These are phyloP conservation scores for Geotrichum candidum DNA, from an alignment of 1,139 yeast genomes.

Conservation along the genomic window DNA sequence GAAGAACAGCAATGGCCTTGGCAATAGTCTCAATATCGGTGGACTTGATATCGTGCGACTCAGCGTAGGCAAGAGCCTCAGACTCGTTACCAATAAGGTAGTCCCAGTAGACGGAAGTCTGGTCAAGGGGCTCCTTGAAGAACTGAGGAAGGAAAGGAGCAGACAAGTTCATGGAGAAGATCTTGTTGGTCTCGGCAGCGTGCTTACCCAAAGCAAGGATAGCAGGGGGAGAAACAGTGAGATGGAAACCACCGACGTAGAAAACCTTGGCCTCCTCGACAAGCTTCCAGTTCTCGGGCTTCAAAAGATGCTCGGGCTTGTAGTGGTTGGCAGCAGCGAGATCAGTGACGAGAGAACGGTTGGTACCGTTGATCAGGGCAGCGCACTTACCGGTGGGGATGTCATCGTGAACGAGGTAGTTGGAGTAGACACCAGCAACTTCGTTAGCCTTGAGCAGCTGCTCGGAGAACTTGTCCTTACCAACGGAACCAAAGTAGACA, in stretches of 20 bases:
- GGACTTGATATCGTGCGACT: constrained; percentile 59
- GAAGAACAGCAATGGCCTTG: constrained; percentile 68
- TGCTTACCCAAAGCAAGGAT: constrained; percentile 84
- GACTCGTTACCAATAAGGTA: constrained; percentile 91
- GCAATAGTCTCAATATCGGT: constrained; percentile 74
- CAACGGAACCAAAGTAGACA: constrained; percentile 93
- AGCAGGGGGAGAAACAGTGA: constrained; percentile 96
- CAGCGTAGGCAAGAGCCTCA: constrained; percentile 93
- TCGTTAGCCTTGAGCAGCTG: constrained; percentile 76
- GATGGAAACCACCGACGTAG: constrained; percentile 97
- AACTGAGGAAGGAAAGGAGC: constrained; percentile 97
- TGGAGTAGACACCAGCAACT: constrained; percentile 80
- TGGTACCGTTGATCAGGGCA: constrained; percentile 78
- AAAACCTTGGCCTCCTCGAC: constrained; percentile 76
- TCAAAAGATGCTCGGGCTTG: constrained; percentile 79
- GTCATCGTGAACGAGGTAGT: constrained; percentile 65
- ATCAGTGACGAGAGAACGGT: constrained; percentile 93
- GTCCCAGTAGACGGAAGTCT: constrained; percentile 81
- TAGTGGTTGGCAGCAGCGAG: constrained; percentile 97
- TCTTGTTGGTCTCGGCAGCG: constrained; percentile 79
- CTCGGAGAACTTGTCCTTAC: constrained; percentile 82
- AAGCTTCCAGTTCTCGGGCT: constrained; percentile 82
- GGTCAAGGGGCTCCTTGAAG: constrained; percentile 86
- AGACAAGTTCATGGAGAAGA: constrained; percentile 77
- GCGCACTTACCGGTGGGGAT: constrained; percentile 97